These are phyloP conservation scores for Yamadazyma friedrichii DNA, from an alignment of 1,139 yeast genomes.

Conservation along the genomic window DNA sequence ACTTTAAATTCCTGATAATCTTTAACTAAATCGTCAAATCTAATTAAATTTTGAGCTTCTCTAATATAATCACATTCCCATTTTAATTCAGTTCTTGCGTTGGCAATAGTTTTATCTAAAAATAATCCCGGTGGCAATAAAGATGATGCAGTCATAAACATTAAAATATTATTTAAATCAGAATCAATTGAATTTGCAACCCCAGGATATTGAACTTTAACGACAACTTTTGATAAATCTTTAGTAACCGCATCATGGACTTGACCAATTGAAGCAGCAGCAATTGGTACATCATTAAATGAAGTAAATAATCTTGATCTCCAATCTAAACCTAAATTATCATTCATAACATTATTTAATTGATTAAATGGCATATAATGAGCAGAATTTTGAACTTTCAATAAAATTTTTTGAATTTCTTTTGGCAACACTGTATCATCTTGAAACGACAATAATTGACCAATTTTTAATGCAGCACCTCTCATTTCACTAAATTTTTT, in stretches of 20 bases:
- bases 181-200: conserved; percentile 92
- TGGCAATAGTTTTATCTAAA: conserved; percentile 87
- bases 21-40: conserved; percentile 59
- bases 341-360: conserved; percentile 69
- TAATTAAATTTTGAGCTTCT: conserved; percentile 77
- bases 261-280: conserved; percentile 98
- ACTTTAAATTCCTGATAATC: conserved; percentile 74
- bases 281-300: conserved; percentile 88
- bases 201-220: conserved; percentile 98
- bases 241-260: conserved; percentile 82
- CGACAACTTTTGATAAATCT: conserved; percentile 77
- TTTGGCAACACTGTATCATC: conserved; percentile 81
- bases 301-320: conserved; percentile 59
- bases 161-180: conserved; percentile 79
- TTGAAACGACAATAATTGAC: conserved; percentile 94
- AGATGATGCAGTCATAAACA: conserved; percentile 82
- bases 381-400: conserved; percentile 89
- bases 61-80: conserved; percentile 98
- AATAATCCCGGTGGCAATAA: conserved; percentile 89
- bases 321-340: conserved; percentile 82
- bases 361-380: conserved; percentile 96
- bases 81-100: conserved; percentile 87
- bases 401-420: conserved; percentile 77
- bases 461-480: conserved; percentile 96
- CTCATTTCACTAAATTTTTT: conserved; percentile 89